A percentile compares a stretch with the other conserved stretches of the same genome.
These are phyloP conservation scores for Phialophora macrospora DNA, from an alignment of 2,329 filamentous ascomycete species.

Conservation along the genomic window DNA sequence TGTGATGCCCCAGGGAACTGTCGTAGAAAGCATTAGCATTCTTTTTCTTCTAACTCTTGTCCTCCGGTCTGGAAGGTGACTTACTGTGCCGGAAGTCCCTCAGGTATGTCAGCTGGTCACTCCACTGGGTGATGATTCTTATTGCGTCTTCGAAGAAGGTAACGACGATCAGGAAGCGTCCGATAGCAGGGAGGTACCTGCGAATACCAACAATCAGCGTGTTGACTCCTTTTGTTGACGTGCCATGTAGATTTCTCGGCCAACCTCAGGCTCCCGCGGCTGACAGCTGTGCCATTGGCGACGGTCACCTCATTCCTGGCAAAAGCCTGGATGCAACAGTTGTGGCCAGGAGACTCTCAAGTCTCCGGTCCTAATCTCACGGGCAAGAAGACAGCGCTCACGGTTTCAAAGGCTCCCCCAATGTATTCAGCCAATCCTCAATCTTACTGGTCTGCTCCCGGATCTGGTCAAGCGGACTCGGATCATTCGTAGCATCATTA, in stretches of 20 bases:
- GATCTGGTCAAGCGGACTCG: conserved; percentile 83
- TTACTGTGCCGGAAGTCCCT: conserved; percentile 68
- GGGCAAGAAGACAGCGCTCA: conserved; percentile 58
- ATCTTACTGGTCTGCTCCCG: conserved; percentile 97
- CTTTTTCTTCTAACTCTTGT: conserved; percentile 6
- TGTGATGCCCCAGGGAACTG: conserved; percentile 86
- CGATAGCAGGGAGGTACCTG: conserved; percentile 92
- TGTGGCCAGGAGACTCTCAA: not conserved
- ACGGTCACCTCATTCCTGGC: conserved; percentile 33
- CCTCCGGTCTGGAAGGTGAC: conserved; percentile 18
- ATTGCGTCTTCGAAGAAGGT: conserved; percentile 97
- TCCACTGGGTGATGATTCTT: conserved; percentile 97
- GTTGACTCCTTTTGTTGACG: not conserved
- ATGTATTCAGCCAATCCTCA: conserved; percentile 85
- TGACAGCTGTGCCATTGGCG: not conserved
- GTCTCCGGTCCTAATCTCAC: not conserved
- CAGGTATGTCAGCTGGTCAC: conserved; percentile 89
- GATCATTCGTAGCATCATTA: conserved; percentile 67
- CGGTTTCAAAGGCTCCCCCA: conserved; percentile 93
- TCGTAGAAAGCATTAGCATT: conserved; percentile 32
- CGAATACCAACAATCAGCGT: conserved; percentile 30
- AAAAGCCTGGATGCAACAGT: conserved; percentile 25
- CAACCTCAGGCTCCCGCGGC: not conserved
- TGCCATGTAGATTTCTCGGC: not conserved
- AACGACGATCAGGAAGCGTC: conserved; percentile 95